Base-by-base conservation (phyloP, 2,329 filamentous ascomycete species). In the Nakataea oryzae region DNA sequence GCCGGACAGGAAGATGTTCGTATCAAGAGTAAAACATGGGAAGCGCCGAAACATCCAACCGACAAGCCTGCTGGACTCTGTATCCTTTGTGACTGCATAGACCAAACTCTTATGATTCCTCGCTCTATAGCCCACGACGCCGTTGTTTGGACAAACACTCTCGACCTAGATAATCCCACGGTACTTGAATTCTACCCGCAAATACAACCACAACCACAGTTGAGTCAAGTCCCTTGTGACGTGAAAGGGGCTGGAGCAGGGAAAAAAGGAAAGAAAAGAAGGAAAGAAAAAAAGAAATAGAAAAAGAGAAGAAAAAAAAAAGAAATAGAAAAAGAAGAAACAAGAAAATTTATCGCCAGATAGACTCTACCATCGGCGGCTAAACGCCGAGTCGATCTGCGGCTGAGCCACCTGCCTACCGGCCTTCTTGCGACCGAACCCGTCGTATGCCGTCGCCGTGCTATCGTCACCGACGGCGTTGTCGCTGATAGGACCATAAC, bases 271-370 rank as follows among this genome's bases (percentile, higher is more conserved):
- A 58, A 24, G 47, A 17, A n/a, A n/a, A n/a, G 47, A 54, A 54
- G 30, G 57, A 58, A n/a, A 59, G 24, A 41, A 26, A 60, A 60
- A 27, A 59, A 54, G 41, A 60, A 47, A 60, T 13, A 27, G n/a
- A n/a, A 21, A 54, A 17, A n/a, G 32, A n/a, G 24, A 2, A 17
- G 9, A 3, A 2, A 26, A 29, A 26, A 29, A 60, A 50, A 29
- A 50, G 41, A 6, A 29, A 17, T 21, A 29, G 58, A 58, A 32
- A n/a, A n/a, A n/a, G n/a, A n/a, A n/a, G n/a, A n/a, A n/a, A n/a
- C n/a, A n/a, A n/a, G n/a, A n/a, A n/a, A n/a, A n/a, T n/a, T n/a
- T n/a, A n/a, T n/a, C 41, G 41, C 5, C 41, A 9, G 13, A n/a
- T 7, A 17, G 41, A 50, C 6, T 8, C 41, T 50, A 50, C 41